A percentile compares a stretch with the other conserved stretches of the same genome.
phyloP scores from a whole-genome alignment of 805 yeast genomes.

The Lipomyces yamanashiensis region DNA sequence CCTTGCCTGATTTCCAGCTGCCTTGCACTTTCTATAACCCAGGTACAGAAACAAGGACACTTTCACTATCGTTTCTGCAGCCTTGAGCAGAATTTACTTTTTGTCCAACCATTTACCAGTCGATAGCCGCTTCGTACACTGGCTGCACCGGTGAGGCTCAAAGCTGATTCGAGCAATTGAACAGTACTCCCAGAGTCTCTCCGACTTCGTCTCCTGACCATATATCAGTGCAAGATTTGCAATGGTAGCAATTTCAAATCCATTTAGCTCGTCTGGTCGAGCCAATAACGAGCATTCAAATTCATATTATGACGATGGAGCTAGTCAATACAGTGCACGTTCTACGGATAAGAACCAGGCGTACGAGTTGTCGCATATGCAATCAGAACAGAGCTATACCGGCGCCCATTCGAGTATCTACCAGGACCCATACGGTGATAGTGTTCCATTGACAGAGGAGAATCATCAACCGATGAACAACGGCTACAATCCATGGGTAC shows the following conservation, averaged over 20 bases:
- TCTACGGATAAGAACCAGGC: slow-evolving; percentile 16
- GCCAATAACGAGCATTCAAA: not conserved
- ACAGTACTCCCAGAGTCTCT: not conserved
- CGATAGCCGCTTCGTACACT: too few relatives aligned
- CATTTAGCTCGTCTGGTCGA: not conserved
- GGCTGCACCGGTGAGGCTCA: too few relatives aligned
- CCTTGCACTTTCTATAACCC: too few relatives aligned
- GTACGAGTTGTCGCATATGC: slow-evolving; percentile 23
- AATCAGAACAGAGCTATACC: slow-evolving; percentile 14
- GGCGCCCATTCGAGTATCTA: slow-evolving; percentile 19
- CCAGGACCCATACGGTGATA: slow-evolving; percentile 31
- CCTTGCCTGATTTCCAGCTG: too few relatives aligned
- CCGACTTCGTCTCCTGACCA: not conserved
- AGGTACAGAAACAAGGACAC: too few relatives aligned
- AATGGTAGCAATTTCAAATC: slow-evolving; percentile 2
- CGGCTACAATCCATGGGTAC: slow-evolving; percentile 9
- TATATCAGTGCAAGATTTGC: not conserved
- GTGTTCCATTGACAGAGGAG: slow-evolving; percentile 26
- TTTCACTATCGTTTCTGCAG: too few relatives aligned
- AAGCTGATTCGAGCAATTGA: too few relatives aligned
- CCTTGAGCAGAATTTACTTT: too few relatives aligned
- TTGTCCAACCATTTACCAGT: too few relatives aligned
- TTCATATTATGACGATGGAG: not conserved
- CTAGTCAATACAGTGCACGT: slow-evolving; percentile 11
- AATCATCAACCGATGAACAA: not conserved